Percentiles rank a stretch among this genome's conserved stretches.
phyloP scores from a whole-genome alignment of 495 filamentous ascomycete genomes.

The Penicillium cinerascens region DNA sequence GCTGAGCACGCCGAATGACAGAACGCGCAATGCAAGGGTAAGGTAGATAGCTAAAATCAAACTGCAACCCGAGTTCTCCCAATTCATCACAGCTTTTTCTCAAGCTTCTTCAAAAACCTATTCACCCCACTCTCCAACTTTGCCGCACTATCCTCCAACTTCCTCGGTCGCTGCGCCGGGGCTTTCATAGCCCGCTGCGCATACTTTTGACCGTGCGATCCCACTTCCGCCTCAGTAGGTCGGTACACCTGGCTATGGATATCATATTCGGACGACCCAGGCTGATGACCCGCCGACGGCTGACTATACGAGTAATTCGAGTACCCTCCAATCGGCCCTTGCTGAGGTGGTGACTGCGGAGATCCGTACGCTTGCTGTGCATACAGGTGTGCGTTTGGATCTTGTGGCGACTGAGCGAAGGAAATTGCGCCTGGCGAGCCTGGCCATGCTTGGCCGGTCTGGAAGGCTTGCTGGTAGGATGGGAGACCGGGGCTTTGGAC shows the following conservation, averaged over 20 bases:
- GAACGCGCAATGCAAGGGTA: not conserved
- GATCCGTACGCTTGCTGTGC: constrained; percentile 17
- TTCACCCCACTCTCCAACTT: constrained; percentile 74
- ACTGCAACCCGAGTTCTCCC: not conserved
- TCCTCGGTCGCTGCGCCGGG: constrained; percentile 45
- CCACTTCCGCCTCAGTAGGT: constrained; percentile 63
- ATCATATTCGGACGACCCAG: constrained; percentile 49
- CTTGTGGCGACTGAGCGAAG: constrained; percentile 46
- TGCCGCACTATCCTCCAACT: constrained; percentile 65
- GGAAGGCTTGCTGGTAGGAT: constrained; percentile 24
- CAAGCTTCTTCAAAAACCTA: constrained; percentile 80
- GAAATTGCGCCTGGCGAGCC: constrained; percentile 25
- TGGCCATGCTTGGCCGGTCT: constrained; percentile 1
- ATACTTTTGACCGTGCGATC: constrained; percentile 39
- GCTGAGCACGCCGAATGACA: not conserved
- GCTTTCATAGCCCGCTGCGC: constrained; percentile 53
- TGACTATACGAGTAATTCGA: constrained; percentile 55
- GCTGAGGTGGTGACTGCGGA: constrained; percentile 22
- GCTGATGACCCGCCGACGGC: constrained; percentile 28
- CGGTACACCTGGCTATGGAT: constrained; percentile 76
- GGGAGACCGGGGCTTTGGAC: constrained; percentile 28
- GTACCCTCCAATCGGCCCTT: constrained; percentile 43
- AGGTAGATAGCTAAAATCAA: not conserved
- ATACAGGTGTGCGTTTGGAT: constrained; percentile 45
- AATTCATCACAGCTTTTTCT: constrained; percentile 67